Base-by-base conservation (phyloP, 2,329 filamentous ascomycete genomes). In the Gaeumannomyces tritici region DNA sequence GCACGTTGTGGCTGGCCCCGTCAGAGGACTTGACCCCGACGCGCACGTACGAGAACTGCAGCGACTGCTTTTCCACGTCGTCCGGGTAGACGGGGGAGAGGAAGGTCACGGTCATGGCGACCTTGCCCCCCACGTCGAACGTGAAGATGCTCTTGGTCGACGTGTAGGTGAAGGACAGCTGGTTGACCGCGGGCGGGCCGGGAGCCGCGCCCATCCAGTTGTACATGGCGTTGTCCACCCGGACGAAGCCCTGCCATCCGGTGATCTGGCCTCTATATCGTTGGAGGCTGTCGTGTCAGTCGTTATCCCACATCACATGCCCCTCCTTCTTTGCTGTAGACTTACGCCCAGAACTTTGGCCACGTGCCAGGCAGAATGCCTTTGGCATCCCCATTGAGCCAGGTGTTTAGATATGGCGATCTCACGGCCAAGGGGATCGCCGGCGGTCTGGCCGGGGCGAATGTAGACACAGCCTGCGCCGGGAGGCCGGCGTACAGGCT, bases 331-430 rank as follows among this genome's bases (percentile, higher is more conserved):
- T 8, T 11, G 2, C 7, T 33, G 8, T 31, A 18, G n/a, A 77
- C 82, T 73, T 73, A 88, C 87, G 79, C 78, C 84, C 87, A 91
- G 67, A 89, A 89, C 1, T 76, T 78, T 1, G 88, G 83, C 87
- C 87, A 92, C 69, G 85, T 74, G 2, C 88, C 88, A 0, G 88
- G 82, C 33, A 92, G 78, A 64, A 88, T 83, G 1, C 87, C 87
- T 42, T 86, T 85, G 31, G 77, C 82, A 1, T 86, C 86, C 12
- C 81, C 85, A 63, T 82, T 75, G 55, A 88, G 78, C 87, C 88
- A 91, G 18, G 85, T 83, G 70, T 84, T 91, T 21, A 93, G 74
- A 67, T 93, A 93, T 0, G 90, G 90, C 12, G 86, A 88, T 65
- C 84, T 86, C 57, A 93, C 89, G 56, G 89, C 89, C 42, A 93